phyloP scores from a whole-genome alignment of 805 yeast species.

The Zygotorulaspora danielsina region DNA sequence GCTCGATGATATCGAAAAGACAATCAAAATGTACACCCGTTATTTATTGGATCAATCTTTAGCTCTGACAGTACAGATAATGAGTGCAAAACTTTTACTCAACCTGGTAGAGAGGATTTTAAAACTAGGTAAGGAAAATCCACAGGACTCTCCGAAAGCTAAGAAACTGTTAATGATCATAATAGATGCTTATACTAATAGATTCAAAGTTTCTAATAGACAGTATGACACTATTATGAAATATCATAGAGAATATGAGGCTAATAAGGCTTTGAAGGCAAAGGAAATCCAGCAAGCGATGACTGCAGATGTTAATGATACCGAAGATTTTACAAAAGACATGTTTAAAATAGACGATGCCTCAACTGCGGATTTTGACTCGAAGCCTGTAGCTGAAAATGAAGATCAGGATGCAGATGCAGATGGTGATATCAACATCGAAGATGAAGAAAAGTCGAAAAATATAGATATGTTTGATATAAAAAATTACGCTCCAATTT shows the following conservation, averaged over 20 bases:
- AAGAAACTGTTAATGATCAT: constrained; percentile 76
- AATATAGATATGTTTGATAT: constrained; percentile 43
- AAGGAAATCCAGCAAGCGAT: constrained; percentile 37
- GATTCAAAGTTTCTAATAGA: constrained; percentile 71
- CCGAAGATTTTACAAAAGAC: constrained; percentile 37
- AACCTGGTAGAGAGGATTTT: constrained; percentile 86
- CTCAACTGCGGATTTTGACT: constrained; percentile 15
- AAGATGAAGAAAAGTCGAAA: constrained; percentile 17
- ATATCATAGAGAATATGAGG: constrained; percentile 53
- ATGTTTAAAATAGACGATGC: constrained; percentile 23
- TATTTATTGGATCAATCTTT: constrained; percentile 76
- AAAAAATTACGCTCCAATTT: constrained; percentile 53
- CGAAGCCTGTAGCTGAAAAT: constrained; percentile 30
- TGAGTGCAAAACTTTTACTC: constrained; percentile 87
- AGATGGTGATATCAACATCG: constrained; percentile 15
- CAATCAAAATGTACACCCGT: constrained; percentile 76
- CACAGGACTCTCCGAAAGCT: constrained; percentile 61
- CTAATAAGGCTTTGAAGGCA: constrained; percentile 41
- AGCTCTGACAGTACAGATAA: constrained; percentile 86
- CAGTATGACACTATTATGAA: constrained; percentile 62
- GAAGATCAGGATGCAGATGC: no score
- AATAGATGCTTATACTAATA: constrained; percentile 79
- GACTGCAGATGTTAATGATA: constrained; percentile 36
- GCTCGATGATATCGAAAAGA: constrained; percentile 78
- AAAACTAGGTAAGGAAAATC: constrained; percentile 58